A percentile compares a stretch with the other conserved stretches of the same genome.
Conservation (phyloP, 1,139 yeast species). For the Sugiyamaella castrensis region DNA sequence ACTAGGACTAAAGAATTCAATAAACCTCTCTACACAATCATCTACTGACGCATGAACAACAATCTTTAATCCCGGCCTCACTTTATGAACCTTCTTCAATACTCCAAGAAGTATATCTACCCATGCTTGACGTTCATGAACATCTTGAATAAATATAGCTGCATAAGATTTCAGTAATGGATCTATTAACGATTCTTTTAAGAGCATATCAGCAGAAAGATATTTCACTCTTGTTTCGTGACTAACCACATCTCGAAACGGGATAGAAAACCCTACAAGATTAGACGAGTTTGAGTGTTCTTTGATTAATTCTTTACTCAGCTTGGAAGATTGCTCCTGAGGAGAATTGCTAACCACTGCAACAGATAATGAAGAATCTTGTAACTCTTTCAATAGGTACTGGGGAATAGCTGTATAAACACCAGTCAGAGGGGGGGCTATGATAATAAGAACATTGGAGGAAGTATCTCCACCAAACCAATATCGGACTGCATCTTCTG, state of each 20-base stretch:
- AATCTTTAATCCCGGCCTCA: slow-evolving; percentile 44
- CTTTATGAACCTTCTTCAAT: slow-evolving; percentile 46
- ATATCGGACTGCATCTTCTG: slow-evolving; percentile 14
- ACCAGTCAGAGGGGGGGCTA: slow-evolving; percentile 17
- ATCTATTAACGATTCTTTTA: slow-evolving; percentile 68
- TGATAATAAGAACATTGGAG: slow-evolving; percentile 11
- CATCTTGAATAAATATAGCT: slow-evolving; percentile 82
- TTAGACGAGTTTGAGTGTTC: neutral
- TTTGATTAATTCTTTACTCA: slow-evolving; percentile 49
- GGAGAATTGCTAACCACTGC: slow-evolving; percentile 5
- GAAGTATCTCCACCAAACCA: neutral
- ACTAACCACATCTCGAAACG: slow-evolving; percentile 62
- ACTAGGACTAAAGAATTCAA: slow-evolving; percentile 39
- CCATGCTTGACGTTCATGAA: slow-evolving; percentile 75
- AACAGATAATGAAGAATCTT: neutral
- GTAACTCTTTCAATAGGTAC: slow-evolving; percentile 10
- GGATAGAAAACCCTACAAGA: slow-evolving; percentile 53
- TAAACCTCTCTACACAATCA: slow-evolving; percentile 47
- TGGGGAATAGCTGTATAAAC: slow-evolving; percentile 17
- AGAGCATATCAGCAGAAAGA: slow-evolving; percentile 72
- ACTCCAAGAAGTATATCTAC: slow-evolving; percentile 77
- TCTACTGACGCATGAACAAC: slow-evolving; percentile 35
- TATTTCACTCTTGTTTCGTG: slow-evolving; percentile 52
- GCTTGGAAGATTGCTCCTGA: slow-evolving; percentile 33
- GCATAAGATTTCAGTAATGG: slow-evolving; percentile 60